These are phyloP conservation scores for Globisporangium barbulae DNA, from an alignment of 352 stramenopile genomes.

Conservation along the genomic window DNA sequence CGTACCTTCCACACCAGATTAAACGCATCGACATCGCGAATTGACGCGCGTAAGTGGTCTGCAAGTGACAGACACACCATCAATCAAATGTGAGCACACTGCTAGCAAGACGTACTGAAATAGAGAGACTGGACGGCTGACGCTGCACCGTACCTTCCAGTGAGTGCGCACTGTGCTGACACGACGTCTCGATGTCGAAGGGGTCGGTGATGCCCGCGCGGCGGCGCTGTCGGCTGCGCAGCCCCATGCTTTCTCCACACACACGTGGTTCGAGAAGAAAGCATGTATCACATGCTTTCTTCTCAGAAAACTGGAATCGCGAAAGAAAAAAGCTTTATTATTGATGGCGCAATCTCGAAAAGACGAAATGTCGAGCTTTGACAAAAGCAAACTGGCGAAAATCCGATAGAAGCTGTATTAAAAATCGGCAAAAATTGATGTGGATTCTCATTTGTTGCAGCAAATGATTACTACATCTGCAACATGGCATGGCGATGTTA, in stretches of 20 bases:
- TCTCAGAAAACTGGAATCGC: too few species aligned
- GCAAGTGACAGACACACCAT: not conserved
- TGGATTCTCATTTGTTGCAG: too few species aligned
- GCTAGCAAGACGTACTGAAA: not conserved
- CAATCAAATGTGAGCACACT: not conserved
- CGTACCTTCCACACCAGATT: conserved; percentile 46
- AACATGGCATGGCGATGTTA: too few species aligned
- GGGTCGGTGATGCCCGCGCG: conserved; percentile 29
- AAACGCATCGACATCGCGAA: conserved; percentile 38
- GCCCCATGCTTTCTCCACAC: conserved; percentile 28
- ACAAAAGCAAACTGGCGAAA: too few species aligned
- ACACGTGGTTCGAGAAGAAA: too few species aligned
- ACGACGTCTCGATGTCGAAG: conserved; percentile 39
- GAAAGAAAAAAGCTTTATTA: too few species aligned
- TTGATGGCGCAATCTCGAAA: too few species aligned
- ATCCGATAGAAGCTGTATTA: too few species aligned
- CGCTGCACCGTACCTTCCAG: conserved; percentile 24
- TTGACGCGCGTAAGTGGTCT: conserved; percentile 49
- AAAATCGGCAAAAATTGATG: too few species aligned
- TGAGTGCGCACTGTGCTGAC: conserved; percentile 26
- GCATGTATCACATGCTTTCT: too few species aligned
- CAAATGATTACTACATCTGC: too few species aligned
- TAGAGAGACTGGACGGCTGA: not conserved
- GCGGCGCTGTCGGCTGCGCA: conserved; percentile 46
- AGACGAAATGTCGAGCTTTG: not conserved